Evolutionary conservation across 306 rosid genomes (phyloP).

Genomic region (Acmispon strigosus): DNA sequence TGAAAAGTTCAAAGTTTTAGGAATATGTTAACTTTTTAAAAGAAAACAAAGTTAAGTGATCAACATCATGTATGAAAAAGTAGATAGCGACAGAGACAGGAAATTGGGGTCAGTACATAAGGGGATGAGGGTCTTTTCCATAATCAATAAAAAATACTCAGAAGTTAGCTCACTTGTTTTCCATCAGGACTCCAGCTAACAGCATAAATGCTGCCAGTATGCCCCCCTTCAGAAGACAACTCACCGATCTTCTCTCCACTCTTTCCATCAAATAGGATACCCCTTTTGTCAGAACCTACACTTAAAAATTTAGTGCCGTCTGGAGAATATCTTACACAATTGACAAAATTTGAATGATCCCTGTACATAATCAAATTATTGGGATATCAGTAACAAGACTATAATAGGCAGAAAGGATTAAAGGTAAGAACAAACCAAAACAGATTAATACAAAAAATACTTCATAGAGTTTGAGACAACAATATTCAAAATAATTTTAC

Average conservation of each 20-base stretch:
- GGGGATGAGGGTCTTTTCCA: not conserved
- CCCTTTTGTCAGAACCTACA: slow-evolving; percentile 92
- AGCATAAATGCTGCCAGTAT: slow-evolving; percentile 91
- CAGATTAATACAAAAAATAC: not conserved
- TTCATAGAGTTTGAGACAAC: not conserved
- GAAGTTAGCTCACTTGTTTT: slow-evolving; percentile 50
- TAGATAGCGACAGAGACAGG: not conserved
- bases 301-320: slow-evolving; percentile 81
- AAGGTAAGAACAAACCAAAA: slow-evolving; percentile 6
- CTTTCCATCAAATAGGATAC: slow-evolving; percentile 73
- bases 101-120: not conserved
- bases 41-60: slow-evolving; percentile 10
- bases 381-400: not conserved
- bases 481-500: not conserved
- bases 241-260: slow-evolving; percentile 84
- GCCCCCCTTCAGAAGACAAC: slow-evolving; percentile 81
- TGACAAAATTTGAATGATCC: slow-evolving; percentile 96
- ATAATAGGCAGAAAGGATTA: not conserved
- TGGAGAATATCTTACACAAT: slow-evolving; percentile 86
- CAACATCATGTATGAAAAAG: not conserved
- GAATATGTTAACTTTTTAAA: not conserved
- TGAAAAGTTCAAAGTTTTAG: not conserved
- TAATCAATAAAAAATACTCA: not conserved
- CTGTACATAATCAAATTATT: slow-evolving; percentile 39
- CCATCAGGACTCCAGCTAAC: slow-evolving; percentile 97